Conservation (phyloP, 805 yeast genomes). For the Kodamaea restingae region DNA sequence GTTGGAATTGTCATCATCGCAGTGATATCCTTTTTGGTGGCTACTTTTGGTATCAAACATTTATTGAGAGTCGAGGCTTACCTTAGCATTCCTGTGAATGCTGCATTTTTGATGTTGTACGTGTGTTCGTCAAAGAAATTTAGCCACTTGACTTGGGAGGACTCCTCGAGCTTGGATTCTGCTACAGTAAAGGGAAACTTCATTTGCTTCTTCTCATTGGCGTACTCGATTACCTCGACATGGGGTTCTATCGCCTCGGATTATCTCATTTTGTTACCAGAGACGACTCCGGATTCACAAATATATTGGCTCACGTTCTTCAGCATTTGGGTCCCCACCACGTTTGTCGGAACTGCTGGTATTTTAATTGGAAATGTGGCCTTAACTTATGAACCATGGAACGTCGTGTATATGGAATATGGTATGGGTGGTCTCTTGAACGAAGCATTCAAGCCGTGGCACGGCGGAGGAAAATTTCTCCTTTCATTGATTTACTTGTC, state of each 20-base stretch:
- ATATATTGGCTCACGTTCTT: slow-evolving; percentile 60
- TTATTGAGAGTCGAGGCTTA: slow-evolving; percentile 63
- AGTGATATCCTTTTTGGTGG: slow-evolving; percentile 56
- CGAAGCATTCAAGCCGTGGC: slow-evolving; percentile 34
- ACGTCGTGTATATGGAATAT: slow-evolving; percentile 21
- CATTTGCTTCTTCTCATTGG: slow-evolving; percentile 66
- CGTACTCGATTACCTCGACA: slow-evolving; percentile 76
- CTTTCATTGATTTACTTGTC: slow-evolving; percentile 29
- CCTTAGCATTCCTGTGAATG: slow-evolving; percentile 64
- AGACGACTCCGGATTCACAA: slow-evolving; percentile 51
- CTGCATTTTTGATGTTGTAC: slow-evolving; percentile 66
- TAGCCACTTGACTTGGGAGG: slow-evolving; percentile 29
- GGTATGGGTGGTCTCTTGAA: slow-evolving; percentile 33
- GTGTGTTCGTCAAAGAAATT: slow-evolving; percentile 52
- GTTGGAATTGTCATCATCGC: slow-evolving; percentile 74
- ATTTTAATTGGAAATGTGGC: slow-evolving; percentile 31
- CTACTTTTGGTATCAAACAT: slow-evolving; percentile 75
- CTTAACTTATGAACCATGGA: slow-evolving; percentile 29
- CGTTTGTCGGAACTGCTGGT: slow-evolving; percentile 32
- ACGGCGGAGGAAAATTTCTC: slow-evolving; percentile 32
- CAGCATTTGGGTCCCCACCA: slow-evolving; percentile 50
- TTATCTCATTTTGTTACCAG: slow-evolving; percentile 79
- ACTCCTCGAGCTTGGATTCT: slow-evolving; percentile 30
- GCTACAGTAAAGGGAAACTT: slow-evolving; percentile 60
- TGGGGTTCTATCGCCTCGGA: slow-evolving; percentile 90